Base-by-base conservation (phyloP, 805 yeast species). In the Saccharomyces eubayanus region DNA sequence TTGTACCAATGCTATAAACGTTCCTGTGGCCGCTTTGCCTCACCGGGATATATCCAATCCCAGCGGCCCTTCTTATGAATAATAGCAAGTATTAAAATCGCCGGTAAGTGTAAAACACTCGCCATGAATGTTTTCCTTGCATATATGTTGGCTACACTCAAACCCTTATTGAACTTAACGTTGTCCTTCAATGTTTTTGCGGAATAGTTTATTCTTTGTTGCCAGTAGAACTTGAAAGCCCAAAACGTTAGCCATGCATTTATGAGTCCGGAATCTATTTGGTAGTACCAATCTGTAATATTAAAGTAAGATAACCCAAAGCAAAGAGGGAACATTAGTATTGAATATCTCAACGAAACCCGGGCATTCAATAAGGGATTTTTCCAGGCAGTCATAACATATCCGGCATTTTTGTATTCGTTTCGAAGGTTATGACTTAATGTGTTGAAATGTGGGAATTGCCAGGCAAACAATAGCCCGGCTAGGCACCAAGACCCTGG, bases 401-500 rank as follows among this genome's bases (percentile, higher is more conserved):
- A 94, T 0, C 99, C 99, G 0, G 99, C 99, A 49, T 78, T 76
- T 62, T 86, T 84, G 67, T 94, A 94, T 66, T 94, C 97, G 53
- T 83, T 84, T 50, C 90, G 85, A 55, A 94, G 84, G 60, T 85
- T 85, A 71, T 91, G 97, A 51, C 95, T 85, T 49, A 94, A 78
- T 0, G 97, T 81, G 72, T 92, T 94, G 75, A 94, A 94, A 69
- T 94, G 99, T 2, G 99, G 99, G 70, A 94, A 94, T 70, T 94
- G 99, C 99, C 99, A 94, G 6, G 97, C 96, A 66, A 87, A 94
- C 43, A 94, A 73, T 51, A 94, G 72, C 0, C 86, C 89, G 0
- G 97, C 97, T 27, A 94, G 74, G 65, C 91, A 83, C 98, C 98
- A 92, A 3, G 96, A 95, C 6, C 94, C 97, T 0, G 98, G 97